Percentiles rank a stretch among this genome's conserved stretches.
Conservation (phyloP, 352 stramenopile species). For the Globisporangium lucens region DNA sequence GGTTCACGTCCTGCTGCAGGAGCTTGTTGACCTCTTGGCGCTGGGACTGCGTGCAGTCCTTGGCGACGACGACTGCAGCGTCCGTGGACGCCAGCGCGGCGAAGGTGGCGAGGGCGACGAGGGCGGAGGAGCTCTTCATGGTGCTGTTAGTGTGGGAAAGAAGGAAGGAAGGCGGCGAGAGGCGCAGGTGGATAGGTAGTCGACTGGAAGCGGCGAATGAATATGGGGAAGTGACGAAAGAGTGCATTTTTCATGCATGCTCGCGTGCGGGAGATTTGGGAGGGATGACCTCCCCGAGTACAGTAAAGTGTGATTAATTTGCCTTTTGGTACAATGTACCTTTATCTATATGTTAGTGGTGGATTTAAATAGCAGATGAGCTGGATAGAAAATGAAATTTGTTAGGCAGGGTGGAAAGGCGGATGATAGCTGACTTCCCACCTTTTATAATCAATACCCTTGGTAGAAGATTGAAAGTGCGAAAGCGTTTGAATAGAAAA, state of each 20-base stretch:
- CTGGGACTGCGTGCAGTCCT: conserved; percentile 51
- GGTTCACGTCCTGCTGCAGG: conserved; percentile 51
- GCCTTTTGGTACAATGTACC: not conserved
- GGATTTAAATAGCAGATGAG: not conserved
- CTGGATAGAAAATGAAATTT: not conserved
- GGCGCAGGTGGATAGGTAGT: conserved; percentile 8
- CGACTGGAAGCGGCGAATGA: conserved; percentile 22
- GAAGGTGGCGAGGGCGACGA: conserved; percentile 9
- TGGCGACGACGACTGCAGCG: conserved; percentile 21
- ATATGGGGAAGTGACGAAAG: conserved; percentile 18
- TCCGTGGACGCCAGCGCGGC: conserved; percentile 15
- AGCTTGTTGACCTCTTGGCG: conserved; percentile 56
- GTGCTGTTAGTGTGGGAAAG: not conserved
- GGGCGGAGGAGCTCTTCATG: conserved; percentile 38
- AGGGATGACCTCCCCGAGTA: not conserved
- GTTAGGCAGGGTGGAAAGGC: not conserved
- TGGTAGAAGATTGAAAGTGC: not conserved
- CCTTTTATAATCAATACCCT: not conserved
- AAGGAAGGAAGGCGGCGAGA: not conserved
- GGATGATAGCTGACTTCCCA: not conserved
- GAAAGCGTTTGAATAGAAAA: not conserved
- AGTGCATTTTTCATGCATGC: not conserved
- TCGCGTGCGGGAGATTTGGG: not conserved
- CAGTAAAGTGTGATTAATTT: not conserved
- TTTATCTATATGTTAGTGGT: not conserved